These are phyloP conservation scores for Botrytis medusae DNA, from an alignment of 2,329 filamentous ascomycete species.

Conservation along the genomic window DNA sequence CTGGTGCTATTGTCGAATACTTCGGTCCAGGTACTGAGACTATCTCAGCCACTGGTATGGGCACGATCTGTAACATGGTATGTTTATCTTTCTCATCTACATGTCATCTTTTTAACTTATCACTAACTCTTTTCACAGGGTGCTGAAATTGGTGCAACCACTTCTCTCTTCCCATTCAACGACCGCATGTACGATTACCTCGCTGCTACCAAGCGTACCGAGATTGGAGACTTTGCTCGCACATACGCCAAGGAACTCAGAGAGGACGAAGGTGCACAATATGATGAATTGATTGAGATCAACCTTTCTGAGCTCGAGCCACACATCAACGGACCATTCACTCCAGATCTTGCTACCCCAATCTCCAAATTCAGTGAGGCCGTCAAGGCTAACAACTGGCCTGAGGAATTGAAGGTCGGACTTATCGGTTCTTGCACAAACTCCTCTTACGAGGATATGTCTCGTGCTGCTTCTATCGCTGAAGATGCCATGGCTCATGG, in stretches of 20 bases:
- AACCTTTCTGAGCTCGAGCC: slow-evolving; percentile 94
- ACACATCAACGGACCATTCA: slow-evolving; percentile 98
- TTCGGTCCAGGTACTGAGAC: slow-evolving; percentile 70
- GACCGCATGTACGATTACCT: slow-evolving; percentile 98
- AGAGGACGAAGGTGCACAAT: slow-evolving; percentile 87
- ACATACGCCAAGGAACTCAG: slow-evolving; percentile 81
- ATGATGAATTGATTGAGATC: slow-evolving; percentile 94
- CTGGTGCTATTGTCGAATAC: slow-evolving; percentile 85
- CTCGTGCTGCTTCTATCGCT: slow-evolving; percentile 85
- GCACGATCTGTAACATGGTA: slow-evolving; percentile 71
- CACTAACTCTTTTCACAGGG: slow-evolving; percentile 28
- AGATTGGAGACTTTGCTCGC: slow-evolving; percentile 88
- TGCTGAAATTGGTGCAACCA: slow-evolving; percentile 80
- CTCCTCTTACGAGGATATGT: slow-evolving; percentile 84
- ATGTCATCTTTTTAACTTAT: neutral
- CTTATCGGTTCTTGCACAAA: slow-evolving; percentile 99
- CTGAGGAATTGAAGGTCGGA: slow-evolving; percentile 92
- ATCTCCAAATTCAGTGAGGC: slow-evolving; percentile 97
- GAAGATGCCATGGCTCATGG: slow-evolving; percentile 89
- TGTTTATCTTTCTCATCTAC: neutral
- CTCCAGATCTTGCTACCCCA: slow-evolving; percentile 93
- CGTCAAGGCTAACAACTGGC: slow-evolving; percentile 93
- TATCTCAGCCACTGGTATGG: slow-evolving; percentile 83
- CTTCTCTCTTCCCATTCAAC: slow-evolving; percentile 96
- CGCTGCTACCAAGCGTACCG: slow-evolving; percentile 80